phyloP scores from a whole-genome alignment of 345 rosid genomes.

The Clarkia xantiana region DNA sequence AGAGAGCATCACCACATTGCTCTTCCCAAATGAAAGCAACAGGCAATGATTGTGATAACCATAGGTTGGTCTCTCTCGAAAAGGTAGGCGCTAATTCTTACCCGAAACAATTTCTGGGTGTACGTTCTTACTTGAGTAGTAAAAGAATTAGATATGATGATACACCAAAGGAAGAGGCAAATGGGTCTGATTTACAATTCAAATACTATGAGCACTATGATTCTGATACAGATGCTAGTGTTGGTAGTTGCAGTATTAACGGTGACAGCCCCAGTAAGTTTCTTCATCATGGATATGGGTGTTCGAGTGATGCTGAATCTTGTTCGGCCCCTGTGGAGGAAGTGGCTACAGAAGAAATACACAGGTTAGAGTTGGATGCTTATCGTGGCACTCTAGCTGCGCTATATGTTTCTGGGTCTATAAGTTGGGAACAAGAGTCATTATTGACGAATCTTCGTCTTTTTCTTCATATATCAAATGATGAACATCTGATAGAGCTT shows the following conservation, averaged over 20 bases:
- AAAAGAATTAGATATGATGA: too few relatives aligned
- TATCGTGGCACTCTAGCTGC: slow-evolving; percentile 35
- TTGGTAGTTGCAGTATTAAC: slow-evolving; percentile 51
- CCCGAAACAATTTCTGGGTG: slow-evolving; percentile 18
- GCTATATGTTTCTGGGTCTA: slow-evolving; percentile 51
- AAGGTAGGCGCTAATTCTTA: slow-evolving; percentile 24
- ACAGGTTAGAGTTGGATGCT: slow-evolving; percentile 53
- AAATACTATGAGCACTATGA: slow-evolving; percentile 16
- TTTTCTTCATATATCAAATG: slow-evolving; percentile 53
- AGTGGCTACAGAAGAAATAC: slow-evolving; percentile 31
- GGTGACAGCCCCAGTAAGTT: slow-evolving; percentile 15
- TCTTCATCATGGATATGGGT: slow-evolving; percentile 18
- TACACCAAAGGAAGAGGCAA: too few relatives aligned
- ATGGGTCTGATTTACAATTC: too few relatives aligned
- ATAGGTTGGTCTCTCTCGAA: slow-evolving; percentile 8
- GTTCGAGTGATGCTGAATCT: slow-evolving; percentile 40
- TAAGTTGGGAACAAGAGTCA: slow-evolving; percentile 74
- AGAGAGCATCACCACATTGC: slow-evolving; percentile 25
- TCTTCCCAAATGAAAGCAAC: slow-evolving; percentile 22
- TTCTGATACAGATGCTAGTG: slow-evolving; percentile 32
- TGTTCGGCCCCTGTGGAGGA: slow-evolving; percentile 22
- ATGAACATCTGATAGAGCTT: slow-evolving; percentile 69
- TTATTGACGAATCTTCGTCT: slow-evolving; percentile 59
- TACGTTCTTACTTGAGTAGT: slow-evolving; percentile 16
- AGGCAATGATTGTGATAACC: slow-evolving; percentile 14